phyloP scores from a whole-genome alignment of 23 red algal species.

The Cyanidiococcus yangmingshanensis region DNA sequence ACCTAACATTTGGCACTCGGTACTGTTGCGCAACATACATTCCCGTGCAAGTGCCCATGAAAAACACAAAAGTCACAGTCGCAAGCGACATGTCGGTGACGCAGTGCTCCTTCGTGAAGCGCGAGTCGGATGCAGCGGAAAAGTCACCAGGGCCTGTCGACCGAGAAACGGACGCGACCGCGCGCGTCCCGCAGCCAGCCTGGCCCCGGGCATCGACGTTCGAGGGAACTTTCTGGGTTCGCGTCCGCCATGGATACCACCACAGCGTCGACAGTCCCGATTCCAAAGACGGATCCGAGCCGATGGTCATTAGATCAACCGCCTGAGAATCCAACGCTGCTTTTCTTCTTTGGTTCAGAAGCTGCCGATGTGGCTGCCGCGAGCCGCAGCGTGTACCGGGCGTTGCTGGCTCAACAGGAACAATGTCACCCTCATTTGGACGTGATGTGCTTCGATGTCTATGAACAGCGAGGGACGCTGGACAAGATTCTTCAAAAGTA shows the following conservation, averaged over 20 bases:
- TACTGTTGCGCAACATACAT: conserved; percentile 19
- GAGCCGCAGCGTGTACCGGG: not conserved
- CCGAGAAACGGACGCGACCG: too few species aligned
- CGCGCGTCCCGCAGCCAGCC: too few species aligned
- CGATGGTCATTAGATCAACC: not conserved
- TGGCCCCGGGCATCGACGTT: too few species aligned
- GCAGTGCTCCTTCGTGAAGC: too few species aligned
- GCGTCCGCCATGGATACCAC: too few species aligned
- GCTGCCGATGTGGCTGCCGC: not conserved
- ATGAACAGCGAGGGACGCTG: not conserved
- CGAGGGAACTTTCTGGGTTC: too few species aligned
- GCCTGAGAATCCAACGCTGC: not conserved
- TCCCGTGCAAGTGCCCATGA: not conserved
- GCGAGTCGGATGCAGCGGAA: too few species aligned
- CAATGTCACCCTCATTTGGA: not conserved
- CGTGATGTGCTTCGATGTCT: not conserved
- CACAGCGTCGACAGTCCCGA: too few species aligned
- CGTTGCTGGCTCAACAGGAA: not conserved
- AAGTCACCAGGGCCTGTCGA: too few species aligned
- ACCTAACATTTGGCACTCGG: conserved; percentile 14
- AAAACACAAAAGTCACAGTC: conserved; percentile 8
- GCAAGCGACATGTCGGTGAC: conserved; percentile 5
- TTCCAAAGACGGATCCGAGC: not conserved
- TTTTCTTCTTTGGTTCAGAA: not conserved
- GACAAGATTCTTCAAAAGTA: not conserved